A percentile compares a stretch with the other conserved stretches of the same genome.
Evolutionary conservation across 257 asterid genomes (phyloP).

Genomic region (Echites panduratus): DNA sequence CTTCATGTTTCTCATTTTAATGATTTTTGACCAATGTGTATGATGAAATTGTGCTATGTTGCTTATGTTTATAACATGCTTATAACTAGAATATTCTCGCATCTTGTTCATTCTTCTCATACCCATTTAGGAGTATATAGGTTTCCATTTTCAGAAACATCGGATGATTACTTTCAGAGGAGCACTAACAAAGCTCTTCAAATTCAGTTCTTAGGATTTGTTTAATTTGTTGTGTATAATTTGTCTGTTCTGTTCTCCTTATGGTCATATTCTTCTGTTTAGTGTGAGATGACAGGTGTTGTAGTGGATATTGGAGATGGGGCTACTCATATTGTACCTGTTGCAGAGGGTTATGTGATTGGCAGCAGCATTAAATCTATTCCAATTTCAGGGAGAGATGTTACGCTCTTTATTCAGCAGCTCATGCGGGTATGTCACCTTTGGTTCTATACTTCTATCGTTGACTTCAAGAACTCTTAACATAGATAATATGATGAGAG

Average conservation of each 20-base stretch:
- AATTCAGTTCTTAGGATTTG: background rate
- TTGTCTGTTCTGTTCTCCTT: conserved; percentile 15
- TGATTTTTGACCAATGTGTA: background rate
- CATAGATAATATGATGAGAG: background rate
- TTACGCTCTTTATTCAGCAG: conserved; percentile 80
- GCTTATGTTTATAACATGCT: background rate
- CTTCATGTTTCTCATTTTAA: background rate
- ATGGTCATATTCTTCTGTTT: conserved; percentile 27
- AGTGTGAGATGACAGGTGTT: conserved; percentile 99
- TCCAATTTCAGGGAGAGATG: conserved; percentile 82
- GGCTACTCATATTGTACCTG: conserved; percentile 96
- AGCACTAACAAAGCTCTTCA: background rate
- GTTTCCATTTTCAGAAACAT: background rate
- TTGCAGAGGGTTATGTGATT: conserved; percentile 95
- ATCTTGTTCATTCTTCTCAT: background rate
- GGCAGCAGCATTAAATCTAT: conserved; percentile 96
- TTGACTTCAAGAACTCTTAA: background rate
- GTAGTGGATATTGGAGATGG: conserved; percentile 98
- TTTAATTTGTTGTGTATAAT: background rate
- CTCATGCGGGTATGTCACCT: conserved; percentile 67
- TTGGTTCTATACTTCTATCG: background rate
- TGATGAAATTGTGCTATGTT: background rate
- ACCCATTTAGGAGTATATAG: background rate
- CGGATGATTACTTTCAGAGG: background rate
- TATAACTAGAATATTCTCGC: background rate